phyloP scores from a whole-genome alignment of 2,329 filamentous ascomycete genomes.

The Neoascochyta sp. region DNA sequence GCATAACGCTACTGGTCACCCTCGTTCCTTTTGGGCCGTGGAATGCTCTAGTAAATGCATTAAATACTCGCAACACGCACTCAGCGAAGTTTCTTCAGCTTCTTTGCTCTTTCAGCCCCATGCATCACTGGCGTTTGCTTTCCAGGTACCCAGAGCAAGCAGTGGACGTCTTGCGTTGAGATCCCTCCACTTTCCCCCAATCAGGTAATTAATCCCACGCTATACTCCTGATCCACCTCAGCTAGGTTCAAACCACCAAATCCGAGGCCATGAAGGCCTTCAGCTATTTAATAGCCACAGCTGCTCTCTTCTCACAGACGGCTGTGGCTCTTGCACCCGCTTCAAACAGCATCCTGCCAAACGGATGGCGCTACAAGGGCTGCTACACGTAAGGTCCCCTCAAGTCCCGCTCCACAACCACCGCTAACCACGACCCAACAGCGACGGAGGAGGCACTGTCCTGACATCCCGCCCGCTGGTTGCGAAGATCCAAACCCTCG shows the following conservation, averaged over 20 bases:
- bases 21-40: background rate
- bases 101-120: too few species aligned
- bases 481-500: constrained; percentile 1
- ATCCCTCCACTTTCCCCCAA: too few species aligned
- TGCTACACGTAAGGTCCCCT: constrained; percentile 14
- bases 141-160: too few species aligned
- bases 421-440: background rate
- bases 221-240: too few species aligned
- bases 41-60: background rate
- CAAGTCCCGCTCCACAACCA: background rate
- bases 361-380: constrained; percentile 15
- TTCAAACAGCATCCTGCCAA: constrained; percentile 3
- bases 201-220: too few species aligned
- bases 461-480: constrained; percentile 6
- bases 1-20: constrained; percentile 1
- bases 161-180: too few species aligned
- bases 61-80: constrained; percentile 1
- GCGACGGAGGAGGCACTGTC: background rate
- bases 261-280: constrained; percentile 14
- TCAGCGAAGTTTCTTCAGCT: too few species aligned
- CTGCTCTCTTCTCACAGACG: constrained; percentile 7
- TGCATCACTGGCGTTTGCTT: too few species aligned
- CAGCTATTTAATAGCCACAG: constrained; percentile 14
- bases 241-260: too few species aligned
- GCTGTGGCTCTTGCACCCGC: constrained; percentile 4